phyloP scores from a whole-genome alignment of 192 early-diverging fungal species.

The Jimgerdemannia flammicorona region DNA sequence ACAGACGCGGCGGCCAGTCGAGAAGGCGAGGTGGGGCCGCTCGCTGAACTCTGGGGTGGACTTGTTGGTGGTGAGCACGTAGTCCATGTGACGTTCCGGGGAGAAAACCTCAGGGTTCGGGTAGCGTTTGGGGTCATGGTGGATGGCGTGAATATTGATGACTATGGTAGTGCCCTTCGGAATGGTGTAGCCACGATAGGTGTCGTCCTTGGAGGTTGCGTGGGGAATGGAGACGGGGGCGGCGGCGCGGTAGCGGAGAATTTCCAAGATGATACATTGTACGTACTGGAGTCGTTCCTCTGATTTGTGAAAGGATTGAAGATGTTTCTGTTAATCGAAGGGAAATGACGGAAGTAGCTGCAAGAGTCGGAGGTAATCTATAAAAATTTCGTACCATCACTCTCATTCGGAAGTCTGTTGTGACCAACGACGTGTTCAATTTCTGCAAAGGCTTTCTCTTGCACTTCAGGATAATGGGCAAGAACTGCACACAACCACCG shows the following conservation, averaged over 20 bases:
- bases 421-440: constrained; percentile 19
- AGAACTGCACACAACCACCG: constrained; percentile 28
- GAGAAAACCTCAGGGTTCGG: constrained; percentile 42
- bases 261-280: constrained; percentile 33
- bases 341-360: too few relatives aligned
- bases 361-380: too few relatives aligned
- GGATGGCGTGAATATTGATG: constrained; percentile 53
- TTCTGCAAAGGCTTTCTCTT: constrained; percentile 26
- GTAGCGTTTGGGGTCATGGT: constrained; percentile 35
- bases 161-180: constrained; percentile 47
- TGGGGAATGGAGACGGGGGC: constrained; percentile 30
- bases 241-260: constrained; percentile 22
- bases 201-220: constrained; percentile 22
- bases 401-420: constrained; percentile 14
- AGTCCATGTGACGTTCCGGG: constrained; percentile 43
- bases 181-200: constrained; percentile 41
- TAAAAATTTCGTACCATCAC: constrained; percentile 16
- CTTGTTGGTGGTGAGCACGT: neutral
- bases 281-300: constrained; percentile 22
- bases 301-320: constrained; percentile 15
- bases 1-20: constrained; percentile 30
- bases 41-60: constrained; percentile 2
- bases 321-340: constrained; percentile 6
- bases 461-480: constrained; percentile 25
- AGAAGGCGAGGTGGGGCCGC: constrained; percentile 27